Conservation (phyloP, 352 stramenopile species). For the Globisporangium nagaii region DNA sequence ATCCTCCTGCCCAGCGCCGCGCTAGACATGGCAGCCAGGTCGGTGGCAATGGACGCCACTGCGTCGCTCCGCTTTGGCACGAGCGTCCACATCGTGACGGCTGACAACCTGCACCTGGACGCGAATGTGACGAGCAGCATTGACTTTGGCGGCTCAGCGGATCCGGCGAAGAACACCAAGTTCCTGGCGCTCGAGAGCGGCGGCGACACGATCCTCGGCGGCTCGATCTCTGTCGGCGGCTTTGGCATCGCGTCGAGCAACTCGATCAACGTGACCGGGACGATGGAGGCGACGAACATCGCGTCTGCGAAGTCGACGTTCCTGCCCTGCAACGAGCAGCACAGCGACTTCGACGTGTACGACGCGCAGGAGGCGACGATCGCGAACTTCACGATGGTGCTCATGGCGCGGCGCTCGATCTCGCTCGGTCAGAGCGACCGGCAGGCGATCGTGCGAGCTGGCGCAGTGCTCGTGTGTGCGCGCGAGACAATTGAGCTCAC, state of each 20-base stretch:
- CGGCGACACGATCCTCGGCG: conserved; percentile 45
- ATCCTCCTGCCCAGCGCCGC: conserved; percentile 34
- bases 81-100: conserved; percentile 34
- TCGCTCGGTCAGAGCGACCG: conserved; percentile 32
- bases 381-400: conserved; percentile 60
- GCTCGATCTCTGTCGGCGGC: conserved; percentile 35
- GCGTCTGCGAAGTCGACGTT: conserved; percentile 41
- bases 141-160: not conserved
- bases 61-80: conserved; percentile 32
- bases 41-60: conserved; percentile 53
- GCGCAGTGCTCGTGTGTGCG: conserved; percentile 58
- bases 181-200: conserved; percentile 47
- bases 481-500: conserved; percentile 41
- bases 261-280: conserved; percentile 43
- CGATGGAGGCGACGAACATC: conserved; percentile 35
- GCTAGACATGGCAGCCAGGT: conserved; percentile 29
- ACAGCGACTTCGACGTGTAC: conserved; percentile 14
- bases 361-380: conserved; percentile 5
- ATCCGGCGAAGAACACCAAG: conserved; percentile 20
- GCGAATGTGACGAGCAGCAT: conserved; percentile 37
- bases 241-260: conserved; percentile 45
- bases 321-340: conserved; percentile 40
- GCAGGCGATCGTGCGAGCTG: conserved; percentile 29
- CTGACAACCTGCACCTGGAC: conserved; percentile 42
- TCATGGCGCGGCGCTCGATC: conserved; percentile 50